Base-by-base conservation (phyloP, 768 basidiomycete species). In the Erythrobasidium yunnanense region DNA sequence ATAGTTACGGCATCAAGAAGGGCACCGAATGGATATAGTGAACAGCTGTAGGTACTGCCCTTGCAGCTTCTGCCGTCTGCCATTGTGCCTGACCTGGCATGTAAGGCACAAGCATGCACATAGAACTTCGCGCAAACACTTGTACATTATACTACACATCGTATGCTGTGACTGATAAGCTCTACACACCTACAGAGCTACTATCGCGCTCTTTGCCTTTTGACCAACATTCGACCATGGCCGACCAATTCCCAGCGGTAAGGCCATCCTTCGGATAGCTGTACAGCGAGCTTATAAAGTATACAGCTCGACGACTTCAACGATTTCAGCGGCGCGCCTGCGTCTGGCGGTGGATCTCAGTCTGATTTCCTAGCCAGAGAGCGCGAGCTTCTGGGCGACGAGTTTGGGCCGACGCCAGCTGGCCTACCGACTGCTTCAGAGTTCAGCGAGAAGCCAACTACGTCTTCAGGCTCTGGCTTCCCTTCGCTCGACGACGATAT, bases 351-450 rank as follows among this genome's bases (percentile, higher is more conserved):
- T 42, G 60, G 60, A 50, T 29, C 45, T 33, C 60, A 63, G 32
- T 29, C 32, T 29, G 66, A 66, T 46, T 69, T 69, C 47, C 52
- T 69, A 27, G 65, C 62, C 6, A 65, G 68, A 22, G 68, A 69
- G 54, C 50, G 62, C 11, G 68, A 52, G 33, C 54, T 68, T 30
- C 54, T 69, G 29, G 68, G 68, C 6, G 68, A 69, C n/a, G 68
- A 69, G 33, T 69, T 69, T 32, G 67, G 67, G 6, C 53, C 62
- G 22, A 51, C 68, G 17, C 62, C 62, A 33, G 35, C 67, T 2
- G 29, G n/a, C 15, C 15, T 63, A n/a, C 60, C 60, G 11, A 63
- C 30, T 23, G 30, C 51, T 1, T 32, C 22, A 33, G 65, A 66
- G 23, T 66, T 66, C 51, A 29, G 56, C 2, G 55, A 66, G 6